Percentiles rank a stretch among this genome's conserved stretches.
phyloP scores from a whole-genome alignment of 2,329 filamentous ascomycete species.

The Cercospora zeae-maydis region DNA sequence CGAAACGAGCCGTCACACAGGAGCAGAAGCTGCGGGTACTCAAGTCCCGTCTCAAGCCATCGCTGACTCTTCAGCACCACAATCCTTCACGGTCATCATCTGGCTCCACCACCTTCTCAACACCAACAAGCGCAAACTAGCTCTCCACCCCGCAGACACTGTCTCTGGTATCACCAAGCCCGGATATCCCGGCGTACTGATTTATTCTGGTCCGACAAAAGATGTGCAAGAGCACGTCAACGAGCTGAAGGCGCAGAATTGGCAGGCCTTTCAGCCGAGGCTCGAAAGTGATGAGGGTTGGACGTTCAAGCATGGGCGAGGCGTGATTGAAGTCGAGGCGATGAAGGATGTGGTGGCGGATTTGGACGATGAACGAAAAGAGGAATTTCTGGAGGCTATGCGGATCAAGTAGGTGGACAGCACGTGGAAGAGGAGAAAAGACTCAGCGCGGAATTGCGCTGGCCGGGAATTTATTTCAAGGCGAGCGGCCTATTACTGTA shows the following conservation, averaged over 20 bases:
- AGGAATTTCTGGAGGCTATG: slow-evolving; percentile 35
- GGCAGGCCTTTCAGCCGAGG: slow-evolving; percentile 47
- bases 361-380: slow-evolving; percentile 32
- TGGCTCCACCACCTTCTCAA: slow-evolving; percentile 49
- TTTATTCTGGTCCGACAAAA: slow-evolving; percentile 41
- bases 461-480: neutral
- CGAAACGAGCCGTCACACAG: slow-evolving; percentile 2
- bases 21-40: neutral
- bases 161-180: slow-evolving; percentile 47
- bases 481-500: neutral
- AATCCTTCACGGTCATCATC: slow-evolving; percentile 39
- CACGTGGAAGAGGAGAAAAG: neutral
- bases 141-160: slow-evolving; percentile 35
- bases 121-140: slow-evolving; percentile 46
- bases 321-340: slow-evolving; percentile 43
- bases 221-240: slow-evolving; percentile 43
- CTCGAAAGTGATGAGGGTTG: slow-evolving; percentile 41
- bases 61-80: neutral
- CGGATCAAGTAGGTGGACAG: slow-evolving; percentile 32
- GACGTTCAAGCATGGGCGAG: slow-evolving; percentile 40
- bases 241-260: slow-evolving; percentile 43
- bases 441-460: neutral
- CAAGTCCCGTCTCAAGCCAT: neutral
- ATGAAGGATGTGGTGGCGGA: slow-evolving; percentile 45
- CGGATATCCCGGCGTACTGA: slow-evolving; percentile 46